Evolutionary conservation across 805 yeast genomes (phyloP), one percentile per base, ranked within the genome.

Genomic region (Pichia phayaonensis): DNA sequence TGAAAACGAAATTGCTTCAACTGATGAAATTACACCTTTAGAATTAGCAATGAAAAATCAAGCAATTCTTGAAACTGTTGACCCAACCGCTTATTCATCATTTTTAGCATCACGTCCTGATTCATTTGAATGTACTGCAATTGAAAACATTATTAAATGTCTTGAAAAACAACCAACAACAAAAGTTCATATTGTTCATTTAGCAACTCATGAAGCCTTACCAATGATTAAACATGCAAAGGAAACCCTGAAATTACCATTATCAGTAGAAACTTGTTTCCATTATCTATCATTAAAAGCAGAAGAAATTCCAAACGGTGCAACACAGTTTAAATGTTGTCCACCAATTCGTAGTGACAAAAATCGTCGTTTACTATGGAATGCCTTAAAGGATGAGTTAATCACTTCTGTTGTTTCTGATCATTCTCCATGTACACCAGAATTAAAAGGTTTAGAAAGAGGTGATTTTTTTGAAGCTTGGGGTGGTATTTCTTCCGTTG

Each of bases 401-500:
- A 83, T 90, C 53, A 78, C 86, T 16, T 82, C 96, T 3, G 95
- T 90, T 5, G 97, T 92, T 8, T 86, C 95, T 13, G 98, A 90
- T 66, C 98, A 90, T 68, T 87, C 96, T 4, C 98, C 97, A 2
- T 90, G 98, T 68, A 88, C 96, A 0, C 96, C 97, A 0, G 88
- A 88, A 53, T 72, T 90, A 61, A 90, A 90, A 67, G 86, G 87
- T 22, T 72, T 89, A 47, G 84, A 80, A 12, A 74, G 79, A 53
- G 97, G 97, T 40, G 96, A 90, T 63, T 90, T 90, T 64, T 80
- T 90, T 59, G 77, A 83, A 36, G 95, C 97, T 2, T 90, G 98
- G 98, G 98, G 97, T 36, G 98, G 98, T 11, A 89, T 90, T 40
- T 76, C 96, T 2, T 86, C 96, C 1, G 95, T 90, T 31, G 98